Percentiles rank a stretch among this genome's conserved stretches.
These are phyloP conservation scores for Lipomyces yamadae DNA, from an alignment of 805 yeast genomes.

Conservation along the genomic window DNA sequence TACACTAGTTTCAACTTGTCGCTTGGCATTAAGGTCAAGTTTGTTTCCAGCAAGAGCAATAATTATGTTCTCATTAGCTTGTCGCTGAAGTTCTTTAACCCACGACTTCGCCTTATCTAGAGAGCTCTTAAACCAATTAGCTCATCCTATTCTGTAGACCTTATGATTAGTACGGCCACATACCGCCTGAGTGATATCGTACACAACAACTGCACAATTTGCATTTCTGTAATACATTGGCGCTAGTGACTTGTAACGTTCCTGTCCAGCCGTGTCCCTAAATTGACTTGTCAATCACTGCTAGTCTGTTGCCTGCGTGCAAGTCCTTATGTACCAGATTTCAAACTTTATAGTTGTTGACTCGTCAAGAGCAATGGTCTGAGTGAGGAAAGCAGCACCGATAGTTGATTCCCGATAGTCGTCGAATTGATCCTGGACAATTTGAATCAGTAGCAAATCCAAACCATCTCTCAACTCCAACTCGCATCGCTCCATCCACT, in stretches of 20 bases:
- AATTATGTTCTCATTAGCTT: slow-evolving; percentile 72
- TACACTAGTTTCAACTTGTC: slow-evolving; percentile 52
- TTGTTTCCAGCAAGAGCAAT: slow-evolving; percentile 91
- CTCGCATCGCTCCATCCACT: not conserved
- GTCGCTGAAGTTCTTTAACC: slow-evolving; percentile 89
- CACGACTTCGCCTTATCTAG: slow-evolving; percentile 81
- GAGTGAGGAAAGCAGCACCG: slow-evolving; percentile 98
- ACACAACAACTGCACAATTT: slow-evolving; percentile 84
- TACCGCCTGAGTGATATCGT: slow-evolving; percentile 68
- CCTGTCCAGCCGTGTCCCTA: slow-evolving; percentile 98
- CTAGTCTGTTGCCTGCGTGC: not conserved
- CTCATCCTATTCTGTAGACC: not conserved
- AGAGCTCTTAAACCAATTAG: slow-evolving; percentile 54
- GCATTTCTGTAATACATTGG: slow-evolving; percentile 85
- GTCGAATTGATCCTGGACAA: slow-evolving; percentile 59
- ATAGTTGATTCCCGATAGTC: slow-evolving; percentile 86
- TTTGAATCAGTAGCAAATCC: not conserved
- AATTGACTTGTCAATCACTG: not conserved
- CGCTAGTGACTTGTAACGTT: slow-evolving; percentile 77
- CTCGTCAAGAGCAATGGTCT: slow-evolving; percentile 59
- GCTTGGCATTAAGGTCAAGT: slow-evolving; percentile 59
- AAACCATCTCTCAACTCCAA: not conserved
- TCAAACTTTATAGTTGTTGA: slow-evolving; percentile 54
- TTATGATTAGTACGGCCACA: slow-evolving; percentile 16
- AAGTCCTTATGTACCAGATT: slow-evolving; percentile 48